Base-by-base conservation (phyloP, 345 rosid species). In the Eucalyptus cloeziana region DNA sequence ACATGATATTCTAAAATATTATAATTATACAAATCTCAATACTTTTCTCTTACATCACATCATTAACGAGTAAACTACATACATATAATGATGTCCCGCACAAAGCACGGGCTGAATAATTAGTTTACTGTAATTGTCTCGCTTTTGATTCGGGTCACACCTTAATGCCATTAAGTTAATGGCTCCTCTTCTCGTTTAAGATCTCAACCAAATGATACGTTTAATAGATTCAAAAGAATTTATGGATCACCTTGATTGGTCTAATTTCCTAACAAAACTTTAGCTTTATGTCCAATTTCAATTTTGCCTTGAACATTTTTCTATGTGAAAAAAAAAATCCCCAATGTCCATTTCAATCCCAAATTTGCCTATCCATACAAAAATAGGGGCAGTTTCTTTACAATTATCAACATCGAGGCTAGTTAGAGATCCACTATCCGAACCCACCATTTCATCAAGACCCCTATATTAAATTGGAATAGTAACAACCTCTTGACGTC, bases 401-500 rank as follows among this genome's bases (percentile, higher is more conserved):
- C 19, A 10, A 71, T 19, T 71, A 71, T 33, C 25, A 30, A 62
- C 33, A 62, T 62, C 10, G 0, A 27, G 17, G 3, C 33, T 6
- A 60, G 17, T 62, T 62, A 30, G 17, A 13, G 7, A 31, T 62
- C 9, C 9, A 30, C 1, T 30, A 62, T 62, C 8, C 8, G 0
- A 62, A 62, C 9, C 9, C 9, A 13, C 17, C 9, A 12, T 13
- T 62, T 30, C 17, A 62, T 62, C 33, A 62, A 62, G 0, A 1
- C 6, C 33, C 69, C 7, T 0, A 30, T 12, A 5, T 30, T 62
- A 1, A 27, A 13, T 30, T 13, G 71, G 71, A 62, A 30, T 0
- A 62, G 4, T 30, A 6, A 30, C 3, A 13, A 0, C 33, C 17
- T 62, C 7, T 11, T 3, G 7, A 33, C 3, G 7, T 71, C 0